Conservation (phyloP, 1,284 basidiomycete genomes). For the Trichosporon sp. region DNA sequence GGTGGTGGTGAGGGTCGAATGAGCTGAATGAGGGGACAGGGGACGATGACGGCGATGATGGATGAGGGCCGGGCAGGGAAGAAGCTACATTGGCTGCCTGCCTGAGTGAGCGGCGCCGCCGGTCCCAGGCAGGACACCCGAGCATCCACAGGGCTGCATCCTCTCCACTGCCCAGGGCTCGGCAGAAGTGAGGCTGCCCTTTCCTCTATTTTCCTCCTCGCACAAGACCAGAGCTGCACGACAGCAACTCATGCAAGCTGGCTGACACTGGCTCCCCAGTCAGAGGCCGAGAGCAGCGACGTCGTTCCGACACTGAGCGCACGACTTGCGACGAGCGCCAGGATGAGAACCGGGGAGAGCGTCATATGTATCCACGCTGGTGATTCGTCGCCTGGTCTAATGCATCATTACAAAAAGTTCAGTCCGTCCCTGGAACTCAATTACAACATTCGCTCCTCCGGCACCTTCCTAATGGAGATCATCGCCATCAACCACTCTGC, state of each 20-base stretch:
- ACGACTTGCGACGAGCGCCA: neutral
- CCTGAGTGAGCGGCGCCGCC: neutral
- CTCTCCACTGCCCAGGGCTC: no score
- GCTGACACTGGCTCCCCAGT: neutral
- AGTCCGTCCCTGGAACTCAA: slow-evolving; percentile 2
- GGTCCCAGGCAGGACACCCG: neutral
- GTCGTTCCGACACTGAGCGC: neutral
- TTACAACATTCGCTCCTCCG: neutral
- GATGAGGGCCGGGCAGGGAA: neutral
- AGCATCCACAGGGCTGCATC: neutral
- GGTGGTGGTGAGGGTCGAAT: no score
- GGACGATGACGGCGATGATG: neutral
- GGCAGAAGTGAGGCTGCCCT: neutral
- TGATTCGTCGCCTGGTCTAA: neutral
- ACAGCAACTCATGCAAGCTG: neutral
- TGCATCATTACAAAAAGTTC: neutral
- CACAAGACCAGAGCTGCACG: neutral
- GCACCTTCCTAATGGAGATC: neutral
- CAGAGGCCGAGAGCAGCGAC: neutral
- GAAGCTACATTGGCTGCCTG: neutral
- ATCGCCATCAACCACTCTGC: neutral
- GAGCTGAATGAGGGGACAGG: no score
- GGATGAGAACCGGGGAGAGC: neutral
- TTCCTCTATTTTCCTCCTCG: neutral
- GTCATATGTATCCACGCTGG: neutral